phyloP scores from a whole-genome alignment of 2,329 filamentous ascomycete species.

The Podosphaera leucotricha region DNA sequence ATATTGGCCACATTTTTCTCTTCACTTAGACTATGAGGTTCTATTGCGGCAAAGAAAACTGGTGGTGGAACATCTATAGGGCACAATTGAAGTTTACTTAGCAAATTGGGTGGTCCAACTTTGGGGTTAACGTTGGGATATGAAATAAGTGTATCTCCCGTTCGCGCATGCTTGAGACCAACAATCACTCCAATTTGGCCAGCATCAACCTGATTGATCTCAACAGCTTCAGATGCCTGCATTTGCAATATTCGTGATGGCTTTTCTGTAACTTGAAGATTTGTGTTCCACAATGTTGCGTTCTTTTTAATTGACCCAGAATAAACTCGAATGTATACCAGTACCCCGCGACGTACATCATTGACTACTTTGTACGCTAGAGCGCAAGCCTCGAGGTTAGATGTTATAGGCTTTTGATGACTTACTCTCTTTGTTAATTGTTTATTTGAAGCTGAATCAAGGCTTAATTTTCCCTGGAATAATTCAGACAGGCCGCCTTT shows the following conservation, averaged over 20 bases:
- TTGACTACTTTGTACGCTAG: constrained; percentile 84
- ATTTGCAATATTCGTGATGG: constrained; percentile 68
- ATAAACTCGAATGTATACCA: constrained; percentile 85
- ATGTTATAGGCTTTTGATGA: constrained; percentile 18
- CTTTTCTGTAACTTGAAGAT: constrained; percentile 53
- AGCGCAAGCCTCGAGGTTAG: constrained; percentile 37
- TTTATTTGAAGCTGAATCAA: constrained; percentile 16
- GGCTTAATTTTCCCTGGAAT: constrained; percentile 21
- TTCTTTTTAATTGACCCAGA: constrained; percentile 58
- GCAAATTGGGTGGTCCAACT: constrained; percentile 38
- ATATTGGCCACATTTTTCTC: constrained; percentile 59
- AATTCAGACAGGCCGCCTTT: constrained; percentile 29
- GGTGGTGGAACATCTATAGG: constrained; percentile 79
- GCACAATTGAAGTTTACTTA: constrained; percentile 58
- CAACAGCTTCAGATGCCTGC: constrained; percentile 68
- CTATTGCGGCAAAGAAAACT: constrained; percentile 89
- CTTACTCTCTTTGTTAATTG: constrained; percentile 18
- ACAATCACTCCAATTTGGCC: constrained; percentile 89
- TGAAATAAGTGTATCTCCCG: constrained; percentile 73
- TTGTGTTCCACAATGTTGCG: constrained; percentile 65
- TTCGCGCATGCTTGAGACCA: constrained; percentile 74
- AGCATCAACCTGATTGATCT: constrained; percentile 54
- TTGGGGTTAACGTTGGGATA: constrained; percentile 38
- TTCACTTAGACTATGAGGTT: constrained; percentile 53
- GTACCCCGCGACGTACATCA: constrained; percentile 60